Evolutionary conservation across 495 filamentous ascomycete species (phyloP), one percentile per base, ranked within the genome.

Genomic region (Jackrogersella minutella): DNA sequence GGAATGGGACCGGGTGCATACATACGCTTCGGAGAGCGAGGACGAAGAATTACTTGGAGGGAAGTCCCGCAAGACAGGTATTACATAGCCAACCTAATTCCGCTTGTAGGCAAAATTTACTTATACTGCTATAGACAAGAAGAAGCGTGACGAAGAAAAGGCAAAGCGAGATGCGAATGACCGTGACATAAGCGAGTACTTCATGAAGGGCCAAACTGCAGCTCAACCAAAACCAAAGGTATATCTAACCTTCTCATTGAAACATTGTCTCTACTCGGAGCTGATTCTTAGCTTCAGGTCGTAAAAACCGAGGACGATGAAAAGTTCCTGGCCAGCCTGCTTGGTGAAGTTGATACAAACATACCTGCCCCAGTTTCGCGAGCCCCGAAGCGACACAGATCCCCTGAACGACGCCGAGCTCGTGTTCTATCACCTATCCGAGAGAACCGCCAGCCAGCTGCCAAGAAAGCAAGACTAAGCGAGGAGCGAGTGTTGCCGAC

Each of bases 181-280:
- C 76, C 90, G 92, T 60, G 89, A 91, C 68, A 97, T 99, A 70
- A 90, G 88, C 68, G 95, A 94, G 67, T 99, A 95, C 76, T 97
- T 99, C 76, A 96, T 85, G 70, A 89, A 87, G 64, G 90, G 91
- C 39, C 83, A 86, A 56, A 77, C 84, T 39, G 80, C 86, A 50
- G 75, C 86, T 16, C 88, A 88, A 43, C 83, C 87, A 19, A 97
- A 95, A 74, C 84, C 90, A 1, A 99, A 96, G 84, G 92, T 92
- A 75, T 73, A 31, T 31, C 26, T 14, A 16, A 51, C 19, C 17
- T 21, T 50, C 3, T 7, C 19, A 17, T 51, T 36, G 9, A 11
- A 13, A 3, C 0, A 13, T 7, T 28, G 2, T 28, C 53, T 7
- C 17, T 28, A 3, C 16, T 2, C 40, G 5, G n/a, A 39, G 16